phyloP scores from a whole-genome alignment of 2,329 filamentous ascomycete species.

The Parastagonospora nodorum region DNA sequence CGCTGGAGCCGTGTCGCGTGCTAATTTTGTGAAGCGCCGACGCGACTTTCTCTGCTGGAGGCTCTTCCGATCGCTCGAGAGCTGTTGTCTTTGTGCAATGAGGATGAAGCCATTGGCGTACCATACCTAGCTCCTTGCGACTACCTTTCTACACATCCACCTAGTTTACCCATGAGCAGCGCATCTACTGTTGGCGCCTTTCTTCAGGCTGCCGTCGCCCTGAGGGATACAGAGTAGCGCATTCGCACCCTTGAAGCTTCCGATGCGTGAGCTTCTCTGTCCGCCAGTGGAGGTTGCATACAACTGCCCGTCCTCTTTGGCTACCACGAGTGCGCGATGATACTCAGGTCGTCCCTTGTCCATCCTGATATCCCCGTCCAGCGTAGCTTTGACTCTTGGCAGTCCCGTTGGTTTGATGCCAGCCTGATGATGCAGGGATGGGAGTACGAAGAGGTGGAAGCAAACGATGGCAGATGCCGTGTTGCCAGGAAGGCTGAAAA shows the following conservation, averaged over 20 bases:
- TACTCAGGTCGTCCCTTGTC: constrained; percentile 85
- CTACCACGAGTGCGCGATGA: constrained; percentile 78
- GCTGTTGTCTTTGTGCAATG: no score
- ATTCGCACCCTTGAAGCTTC: constrained; percentile 88
- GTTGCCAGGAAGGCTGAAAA: constrained; percentile 93
- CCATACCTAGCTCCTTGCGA: no score
- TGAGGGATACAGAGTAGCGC: constrained; percentile 77
- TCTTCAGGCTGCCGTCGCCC: constrained; percentile 66
- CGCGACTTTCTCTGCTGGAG: no score
- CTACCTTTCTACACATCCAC: constrained; percentile 1
- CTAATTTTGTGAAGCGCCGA: no score
- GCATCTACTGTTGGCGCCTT: constrained; percentile 76
- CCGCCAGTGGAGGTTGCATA: constrained; percentile 82
- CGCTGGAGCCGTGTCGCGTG: no score
- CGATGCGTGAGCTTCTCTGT: constrained; percentile 87
- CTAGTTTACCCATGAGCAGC: constrained; percentile 68
- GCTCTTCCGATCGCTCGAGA: no score
- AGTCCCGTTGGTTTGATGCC: constrained; percentile 73
- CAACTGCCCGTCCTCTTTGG: constrained; percentile 67
- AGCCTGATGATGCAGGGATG: constrained; percentile 76
- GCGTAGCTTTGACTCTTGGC: constrained; percentile 70
- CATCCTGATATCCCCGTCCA: constrained; percentile 74
- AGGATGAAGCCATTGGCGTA: no score
- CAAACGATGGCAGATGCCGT: constrained; percentile 92
- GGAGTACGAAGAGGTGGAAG: constrained; percentile 91